Conservation (phyloP, 2,329 filamentous ascomycete genomes). For the Helotiales sp. region DNA sequence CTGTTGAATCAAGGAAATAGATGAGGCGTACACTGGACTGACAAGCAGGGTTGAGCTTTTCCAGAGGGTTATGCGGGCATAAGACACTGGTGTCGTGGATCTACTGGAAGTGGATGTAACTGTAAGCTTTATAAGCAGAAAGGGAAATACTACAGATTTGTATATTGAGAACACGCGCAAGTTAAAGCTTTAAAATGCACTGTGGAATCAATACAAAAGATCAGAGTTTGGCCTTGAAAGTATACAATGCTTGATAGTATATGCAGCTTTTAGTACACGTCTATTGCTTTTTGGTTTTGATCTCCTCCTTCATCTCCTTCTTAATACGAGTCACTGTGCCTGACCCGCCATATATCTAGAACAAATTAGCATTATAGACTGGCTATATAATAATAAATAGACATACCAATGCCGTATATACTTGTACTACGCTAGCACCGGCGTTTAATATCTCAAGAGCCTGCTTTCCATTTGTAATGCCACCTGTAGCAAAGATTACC, state of each 20-base stretch:
- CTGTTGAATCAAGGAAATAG: too few species aligned
- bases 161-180: too few species aligned
- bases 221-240: neutral
- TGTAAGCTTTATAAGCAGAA: too few species aligned
- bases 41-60: constrained; percentile 32
- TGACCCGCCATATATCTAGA: constrained; percentile 56
- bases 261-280: neutral
- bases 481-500: constrained; percentile 90
- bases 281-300: constrained; percentile 44
- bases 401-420: constrained; percentile 71
- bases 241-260: neutral
- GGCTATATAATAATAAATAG: neutral
- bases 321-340: constrained; percentile 67
- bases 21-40: too few species aligned
- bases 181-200: too few species aligned
- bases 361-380: constrained; percentile 6
- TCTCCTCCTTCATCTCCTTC: constrained; percentile 53
- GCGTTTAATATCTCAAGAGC: constrained; percentile 81
- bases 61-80: constrained; percentile 30
- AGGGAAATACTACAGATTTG: too few species aligned
- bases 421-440: constrained; percentile 86
- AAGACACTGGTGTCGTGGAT: too few species aligned
- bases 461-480: constrained; percentile 85
- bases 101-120: too few species aligned
- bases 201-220: too few species aligned